A percentile compares a stretch with the other conserved stretches of the same genome.
Evolutionary conservation across 345 rosid species (phyloP).

Genomic region (Brassica carinata): DNA sequence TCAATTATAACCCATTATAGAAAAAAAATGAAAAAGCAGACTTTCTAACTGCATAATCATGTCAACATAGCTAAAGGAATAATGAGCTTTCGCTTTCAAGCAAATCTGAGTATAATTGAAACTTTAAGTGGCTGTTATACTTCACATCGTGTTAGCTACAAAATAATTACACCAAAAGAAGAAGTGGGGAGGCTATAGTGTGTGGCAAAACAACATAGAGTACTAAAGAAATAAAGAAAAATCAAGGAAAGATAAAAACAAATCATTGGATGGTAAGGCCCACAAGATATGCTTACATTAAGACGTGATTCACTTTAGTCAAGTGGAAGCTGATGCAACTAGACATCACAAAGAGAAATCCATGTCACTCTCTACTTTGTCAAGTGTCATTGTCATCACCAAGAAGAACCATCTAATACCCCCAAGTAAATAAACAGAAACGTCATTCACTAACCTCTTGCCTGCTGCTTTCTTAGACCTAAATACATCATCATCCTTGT

Average conservation of each 20-base stretch:
- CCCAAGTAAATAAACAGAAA: conserved; percentile 19
- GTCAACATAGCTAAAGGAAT: conserved; percentile 26
- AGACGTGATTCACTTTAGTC: conserved; percentile 42
- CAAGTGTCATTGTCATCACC: conserved; percentile 49
- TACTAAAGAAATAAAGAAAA: conserved; percentile 10
- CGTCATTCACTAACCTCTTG: conserved; percentile 35
- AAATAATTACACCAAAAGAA: conserved; percentile 24
- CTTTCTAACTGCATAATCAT: conserved; percentile 29
- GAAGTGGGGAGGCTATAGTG: conserved; percentile 32
- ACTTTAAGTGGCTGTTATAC: conserved; percentile 36
- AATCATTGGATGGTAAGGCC: conserved; percentile 41
- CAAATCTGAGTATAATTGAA: conserved; percentile 25
- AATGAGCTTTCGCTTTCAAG: conserved; percentile 25
- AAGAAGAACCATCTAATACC: conserved; percentile 37
- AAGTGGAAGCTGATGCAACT: conserved; percentile 47
- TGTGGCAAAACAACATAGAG: conserved; percentile 25
- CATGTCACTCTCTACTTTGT: conserved; percentile 49
- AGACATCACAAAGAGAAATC: conserved; percentile 43
- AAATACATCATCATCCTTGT: conserved; percentile 30
- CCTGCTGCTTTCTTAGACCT: conserved; percentile 36
- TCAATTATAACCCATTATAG: conserved; percentile 14
- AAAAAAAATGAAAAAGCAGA: neutral
- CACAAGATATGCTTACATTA: conserved; percentile 38
- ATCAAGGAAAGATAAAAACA: conserved; percentile 27
- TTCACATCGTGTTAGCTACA: conserved; percentile 33